A percentile compares a stretch with the other conserved stretches of the same genome.
Evolutionary conservation across 2,329 filamentous ascomycete species (phyloP).

Genomic region (Fusarium nodosum): DNA sequence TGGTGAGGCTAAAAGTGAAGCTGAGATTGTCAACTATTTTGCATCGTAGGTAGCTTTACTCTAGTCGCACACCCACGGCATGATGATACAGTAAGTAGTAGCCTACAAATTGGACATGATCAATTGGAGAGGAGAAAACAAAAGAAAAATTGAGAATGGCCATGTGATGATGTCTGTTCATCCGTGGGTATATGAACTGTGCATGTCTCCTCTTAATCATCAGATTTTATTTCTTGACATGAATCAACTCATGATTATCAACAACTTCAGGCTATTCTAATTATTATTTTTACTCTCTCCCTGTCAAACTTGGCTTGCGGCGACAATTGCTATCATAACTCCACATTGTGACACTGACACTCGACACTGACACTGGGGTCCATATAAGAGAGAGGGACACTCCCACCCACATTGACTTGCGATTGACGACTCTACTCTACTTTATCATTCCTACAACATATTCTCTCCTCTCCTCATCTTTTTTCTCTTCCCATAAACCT

Average conservation of each 20-base stretch:
- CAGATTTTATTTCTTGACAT: constrained; percentile 31
- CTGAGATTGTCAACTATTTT: not conserved
- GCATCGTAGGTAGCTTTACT: not conserved
- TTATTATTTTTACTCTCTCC: not conserved
- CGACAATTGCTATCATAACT: constrained; percentile 24
- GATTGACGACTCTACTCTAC: constrained; percentile 19
- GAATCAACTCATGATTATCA: constrained; percentile 18
- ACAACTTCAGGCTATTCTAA: constrained; percentile 29
- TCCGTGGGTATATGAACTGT: constrained; percentile 43
- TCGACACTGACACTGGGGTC: constrained; percentile 1
- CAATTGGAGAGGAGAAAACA: not conserved
- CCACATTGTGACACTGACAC: constrained; percentile 25
- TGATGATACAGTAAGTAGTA: not conserved
- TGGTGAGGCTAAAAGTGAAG: constrained; percentile 38
- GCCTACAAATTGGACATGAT: constrained; percentile 10
- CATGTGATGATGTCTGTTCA: constrained; percentile 37
- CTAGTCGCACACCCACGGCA: constrained; percentile 1
- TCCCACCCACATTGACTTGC: constrained; percentile 25
- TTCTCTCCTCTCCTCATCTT: not conserved
- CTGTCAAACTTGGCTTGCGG: not conserved
- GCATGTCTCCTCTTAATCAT: constrained; percentile 37
- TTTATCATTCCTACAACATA: constrained; percentile 13
- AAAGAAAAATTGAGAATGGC: constrained; percentile 1
- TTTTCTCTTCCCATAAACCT: constrained; percentile 2
- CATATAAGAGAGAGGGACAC: constrained; percentile 40